phyloP scores from a whole-genome alignment of 164 flowering plant genomes.

The Amborella trichopoda region DNA sequence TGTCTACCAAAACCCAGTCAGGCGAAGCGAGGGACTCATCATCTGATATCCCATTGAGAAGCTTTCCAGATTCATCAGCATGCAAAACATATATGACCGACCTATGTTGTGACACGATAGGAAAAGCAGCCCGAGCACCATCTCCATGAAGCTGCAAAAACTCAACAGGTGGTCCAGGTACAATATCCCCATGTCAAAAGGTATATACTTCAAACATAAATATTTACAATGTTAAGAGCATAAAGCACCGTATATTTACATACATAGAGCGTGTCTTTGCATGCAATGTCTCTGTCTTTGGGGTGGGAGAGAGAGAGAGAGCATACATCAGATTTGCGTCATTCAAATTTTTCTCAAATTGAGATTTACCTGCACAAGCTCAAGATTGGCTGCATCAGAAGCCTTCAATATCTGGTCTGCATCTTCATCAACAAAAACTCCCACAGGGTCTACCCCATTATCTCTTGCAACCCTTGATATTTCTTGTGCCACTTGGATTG shows the following conservation, averaged over 20 bases:
- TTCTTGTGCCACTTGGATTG: constrained; percentile 64
- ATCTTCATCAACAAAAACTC: constrained; percentile 94
- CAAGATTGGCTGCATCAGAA: constrained; percentile 55
- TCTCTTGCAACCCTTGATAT: constrained; percentile 67
- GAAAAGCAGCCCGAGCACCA: constrained; percentile 59
- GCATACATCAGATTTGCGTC: no score
- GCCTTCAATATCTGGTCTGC: constrained; percentile 52
- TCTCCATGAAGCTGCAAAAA: constrained; percentile 78
- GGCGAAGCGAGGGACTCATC: constrained; percentile 50
- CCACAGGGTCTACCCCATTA: constrained; percentile 82
- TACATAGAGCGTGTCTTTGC: neutral
- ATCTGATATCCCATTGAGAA: constrained; percentile 54
- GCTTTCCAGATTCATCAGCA: constrained; percentile 66
- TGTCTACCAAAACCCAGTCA: constrained; percentile 89
- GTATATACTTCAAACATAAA: no score
- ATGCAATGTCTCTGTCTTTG: no score
- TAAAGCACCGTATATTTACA: neutral
- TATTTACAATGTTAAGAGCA: no score
- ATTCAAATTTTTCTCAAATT: no score
- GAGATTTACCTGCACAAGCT: constrained; percentile 58
- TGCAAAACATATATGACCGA: constrained; percentile 76
- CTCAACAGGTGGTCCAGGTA: no score
- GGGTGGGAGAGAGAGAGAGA: no score
- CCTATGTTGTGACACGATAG: constrained; percentile 34
- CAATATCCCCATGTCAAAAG: no score